Evolutionary conservation across 2,329 filamentous ascomycete genomes (phyloP).

Genomic region (Aspergillus hiratsukae): DNA sequence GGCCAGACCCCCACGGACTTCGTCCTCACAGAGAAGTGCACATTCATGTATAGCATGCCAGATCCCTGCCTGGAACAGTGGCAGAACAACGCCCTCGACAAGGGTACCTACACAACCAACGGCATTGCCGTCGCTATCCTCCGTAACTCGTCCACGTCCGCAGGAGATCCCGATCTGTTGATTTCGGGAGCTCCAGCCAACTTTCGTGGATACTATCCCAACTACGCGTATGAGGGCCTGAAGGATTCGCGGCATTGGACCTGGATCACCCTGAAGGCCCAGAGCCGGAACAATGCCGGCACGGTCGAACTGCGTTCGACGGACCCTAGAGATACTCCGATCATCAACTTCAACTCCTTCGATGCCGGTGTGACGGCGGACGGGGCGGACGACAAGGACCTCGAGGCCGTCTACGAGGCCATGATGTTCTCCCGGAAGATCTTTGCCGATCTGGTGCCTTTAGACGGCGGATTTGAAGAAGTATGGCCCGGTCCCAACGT

Average conservation of each 20-base stretch:
- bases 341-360: constrained; percentile 59
- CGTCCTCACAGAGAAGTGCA: constrained; percentile 27
- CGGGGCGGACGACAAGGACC: constrained; percentile 47
- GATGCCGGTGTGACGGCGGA: constrained; percentile 32
- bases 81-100: constrained; percentile 32
- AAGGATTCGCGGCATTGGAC: constrained; percentile 41
- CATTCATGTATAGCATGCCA: constrained; percentile 21
- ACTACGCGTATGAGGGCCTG: constrained; percentile 40
- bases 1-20: constrained; percentile 39
- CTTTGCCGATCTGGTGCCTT: constrained; percentile 37
- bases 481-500: constrained; percentile 42
- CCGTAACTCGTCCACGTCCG: constrained; percentile 32
- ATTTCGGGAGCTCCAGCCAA: constrained; percentile 53
- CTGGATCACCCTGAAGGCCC: constrained; percentile 54
- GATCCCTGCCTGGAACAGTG: constrained; percentile 44
- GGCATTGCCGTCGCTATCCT: constrained; percentile 51
- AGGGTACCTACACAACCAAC: constrained; percentile 47
- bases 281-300: constrained; percentile 59
- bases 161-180: constrained; percentile 50
- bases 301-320: constrained; percentile 56
- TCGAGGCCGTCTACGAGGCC: constrained; percentile 53
- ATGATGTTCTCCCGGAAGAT: constrained; percentile 51
- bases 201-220: constrained; percentile 49
- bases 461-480: constrained; percentile 44
- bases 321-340: constrained; percentile 59